phyloP scores from a whole-genome alignment of 306 rosid species.

The Castanea sativa region DNA sequence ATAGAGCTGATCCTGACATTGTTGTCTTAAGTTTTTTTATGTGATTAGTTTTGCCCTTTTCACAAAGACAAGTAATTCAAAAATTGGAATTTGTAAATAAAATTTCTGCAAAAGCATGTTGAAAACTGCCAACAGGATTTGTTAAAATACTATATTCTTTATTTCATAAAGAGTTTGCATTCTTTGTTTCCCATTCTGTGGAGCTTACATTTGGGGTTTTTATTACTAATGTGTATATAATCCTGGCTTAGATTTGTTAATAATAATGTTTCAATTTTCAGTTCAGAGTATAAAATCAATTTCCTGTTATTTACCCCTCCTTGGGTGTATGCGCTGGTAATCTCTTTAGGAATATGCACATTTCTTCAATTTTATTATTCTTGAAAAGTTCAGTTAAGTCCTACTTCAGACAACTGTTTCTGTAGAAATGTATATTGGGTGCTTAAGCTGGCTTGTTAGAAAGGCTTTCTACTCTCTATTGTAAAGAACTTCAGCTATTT shows the following conservation, averaged over 20 bases:
- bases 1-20: neutral
- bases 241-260: neutral
- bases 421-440: neutral
- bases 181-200: too few species aligned
- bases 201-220: too few species aligned
- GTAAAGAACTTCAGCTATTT: neutral
- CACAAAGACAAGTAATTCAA: too few species aligned
- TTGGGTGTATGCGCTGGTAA: neutral
- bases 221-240: neutral
- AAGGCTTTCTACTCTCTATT: neutral
- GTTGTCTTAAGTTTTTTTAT: neutral
- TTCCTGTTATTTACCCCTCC: neutral
- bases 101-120: neutral
- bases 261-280: neutral
- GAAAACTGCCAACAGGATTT: neutral
- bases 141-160: too few species aligned
- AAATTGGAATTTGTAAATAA: neutral
- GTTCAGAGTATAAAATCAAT: neutral
- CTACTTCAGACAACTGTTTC: neutral
- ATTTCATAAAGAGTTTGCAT: too few species aligned
- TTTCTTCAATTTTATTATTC: neutral
- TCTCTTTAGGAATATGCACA: neutral
- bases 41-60: too few species aligned
- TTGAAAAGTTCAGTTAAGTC: neutral
- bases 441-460: neutral